These are phyloP conservation scores for Suillus sp. DNA, from an alignment of 768 basidiomycete genomes.

Conservation along the genomic window DNA sequence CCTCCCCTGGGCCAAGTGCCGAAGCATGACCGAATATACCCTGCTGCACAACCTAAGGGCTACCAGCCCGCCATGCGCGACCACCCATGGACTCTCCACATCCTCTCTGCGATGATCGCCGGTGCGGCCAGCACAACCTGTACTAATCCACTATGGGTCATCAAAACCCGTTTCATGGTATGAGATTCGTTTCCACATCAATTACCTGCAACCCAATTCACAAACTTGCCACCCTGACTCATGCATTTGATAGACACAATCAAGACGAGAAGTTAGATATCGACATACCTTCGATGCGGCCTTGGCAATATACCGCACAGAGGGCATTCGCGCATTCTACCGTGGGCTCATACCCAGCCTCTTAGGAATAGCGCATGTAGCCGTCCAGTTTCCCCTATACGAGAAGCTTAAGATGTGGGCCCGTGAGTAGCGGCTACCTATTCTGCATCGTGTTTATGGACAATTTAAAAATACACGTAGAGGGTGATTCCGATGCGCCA, in stretches of 20 bases:
- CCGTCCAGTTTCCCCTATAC: constrained; percentile 96
- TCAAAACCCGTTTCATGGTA: constrained; percentile 99
- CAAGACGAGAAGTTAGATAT: constrained; percentile 75
- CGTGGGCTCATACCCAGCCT: constrained; percentile 92
- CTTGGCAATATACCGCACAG: constrained; percentile 83
- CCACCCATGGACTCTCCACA: constrained; percentile 85
- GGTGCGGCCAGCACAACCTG: constrained; percentile 91
- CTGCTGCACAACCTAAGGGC: constrained; percentile 82
- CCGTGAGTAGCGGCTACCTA: constrained; percentile 54
- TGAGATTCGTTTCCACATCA: constrained; percentile 19
- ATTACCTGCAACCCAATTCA: constrained; percentile 16
- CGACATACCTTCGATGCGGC: constrained; percentile 91
- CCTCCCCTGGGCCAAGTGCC: constrained; percentile 47
- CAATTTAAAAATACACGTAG: constrained; percentile 19
- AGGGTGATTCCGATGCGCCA: constrained; percentile 34
- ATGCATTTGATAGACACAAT: constrained; percentile 67
- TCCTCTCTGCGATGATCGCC: constrained; percentile 93
- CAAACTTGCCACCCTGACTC: constrained; percentile 1
- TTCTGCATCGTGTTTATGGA: constrained; percentile 16
- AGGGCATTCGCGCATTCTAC: constrained; percentile 90
- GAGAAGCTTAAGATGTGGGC: constrained; percentile 87
- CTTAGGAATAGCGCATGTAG: constrained; percentile 92
- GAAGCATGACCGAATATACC: constrained; percentile 59
- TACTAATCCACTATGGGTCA: constrained; percentile 98
- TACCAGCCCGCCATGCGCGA: constrained; percentile 81